A percentile compares a stretch with the other conserved stretches of the same genome.
These are phyloP conservation scores for Chlamydomonas reinhardtii DNA, from an alignment of 163 green algal genomes.

Conservation along the genomic window DNA sequence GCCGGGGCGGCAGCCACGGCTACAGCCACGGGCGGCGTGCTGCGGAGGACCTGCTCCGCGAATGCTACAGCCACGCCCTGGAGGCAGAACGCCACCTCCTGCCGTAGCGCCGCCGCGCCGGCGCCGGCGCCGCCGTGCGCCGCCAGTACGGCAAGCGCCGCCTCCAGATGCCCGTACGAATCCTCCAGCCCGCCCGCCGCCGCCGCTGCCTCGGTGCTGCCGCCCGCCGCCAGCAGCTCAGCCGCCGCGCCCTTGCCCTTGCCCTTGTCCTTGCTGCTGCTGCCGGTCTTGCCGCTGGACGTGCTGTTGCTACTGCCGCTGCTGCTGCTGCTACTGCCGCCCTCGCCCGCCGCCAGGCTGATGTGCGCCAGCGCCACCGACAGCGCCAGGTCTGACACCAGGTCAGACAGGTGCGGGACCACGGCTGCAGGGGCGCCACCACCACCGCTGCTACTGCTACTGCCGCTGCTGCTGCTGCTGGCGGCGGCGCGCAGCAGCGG, in stretches of 20 bases:
- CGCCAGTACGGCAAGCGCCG: conserved; percentile 18
- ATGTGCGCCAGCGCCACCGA: conserved; percentile 33
- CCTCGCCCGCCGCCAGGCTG: conserved; percentile 27
- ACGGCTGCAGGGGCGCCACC: too few species aligned
- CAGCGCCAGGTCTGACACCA: conserved; percentile 25
- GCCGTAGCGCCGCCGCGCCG: conserved; percentile 6
- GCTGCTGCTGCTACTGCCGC: background rate
- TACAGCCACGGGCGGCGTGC: conserved; percentile 4
- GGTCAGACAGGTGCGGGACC: conserved; percentile 12
- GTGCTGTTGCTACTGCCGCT: background rate
- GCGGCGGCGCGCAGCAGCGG: conserved; percentile 21
- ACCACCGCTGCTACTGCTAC: too few species aligned
- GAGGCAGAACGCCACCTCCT: conserved; percentile 38
- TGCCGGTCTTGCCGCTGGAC: background rate
- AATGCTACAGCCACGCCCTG: conserved; percentile 31
- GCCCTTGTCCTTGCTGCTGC: background rate
- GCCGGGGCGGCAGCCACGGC: too few species aligned
- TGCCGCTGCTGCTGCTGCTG: too few species aligned
- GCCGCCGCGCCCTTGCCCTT: too few species aligned
- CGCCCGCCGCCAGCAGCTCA: background rate
- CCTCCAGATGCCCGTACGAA: conserved; percentile 11
- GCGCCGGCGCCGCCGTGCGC: too few species aligned
- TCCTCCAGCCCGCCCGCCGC: conserved; percentile 3
- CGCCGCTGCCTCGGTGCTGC: too few species aligned
- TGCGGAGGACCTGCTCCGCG: conserved; percentile 31